Percentiles rank a stretch among this genome's conserved stretches.
phyloP scores from a whole-genome alignment of 768 basidiomycete genomes.

The Psilocybe subaeruginosa region DNA sequence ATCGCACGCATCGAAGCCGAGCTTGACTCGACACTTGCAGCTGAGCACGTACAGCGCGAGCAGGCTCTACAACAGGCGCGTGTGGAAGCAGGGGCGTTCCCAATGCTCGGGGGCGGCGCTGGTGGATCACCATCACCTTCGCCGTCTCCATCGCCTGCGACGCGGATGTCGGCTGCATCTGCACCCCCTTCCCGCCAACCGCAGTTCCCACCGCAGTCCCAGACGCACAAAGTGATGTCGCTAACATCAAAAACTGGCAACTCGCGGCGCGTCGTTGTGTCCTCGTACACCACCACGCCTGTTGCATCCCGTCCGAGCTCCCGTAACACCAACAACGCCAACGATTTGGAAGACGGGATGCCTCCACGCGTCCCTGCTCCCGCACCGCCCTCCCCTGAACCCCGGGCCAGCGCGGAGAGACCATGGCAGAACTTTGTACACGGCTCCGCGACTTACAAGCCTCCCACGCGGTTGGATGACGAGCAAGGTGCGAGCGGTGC shows the following conservation, averaged over 20 bases:
- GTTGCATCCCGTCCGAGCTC: constrained; percentile 37
- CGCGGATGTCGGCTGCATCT: constrained; percentile 7
- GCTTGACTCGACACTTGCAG: constrained; percentile 42
- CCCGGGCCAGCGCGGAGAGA: neutral
- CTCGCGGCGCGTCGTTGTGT: constrained; percentile 53
- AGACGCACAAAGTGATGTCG: constrained; percentile 63
- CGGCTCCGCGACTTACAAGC: constrained; percentile 38
- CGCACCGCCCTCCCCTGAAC: neutral
- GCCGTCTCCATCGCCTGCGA: constrained; percentile 7
- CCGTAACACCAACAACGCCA: constrained; percentile 25
- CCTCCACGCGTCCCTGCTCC: constrained; percentile 13
- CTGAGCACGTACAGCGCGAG: constrained; percentile 52
- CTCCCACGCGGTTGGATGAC: constrained; percentile 19
- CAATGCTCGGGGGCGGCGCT: constrained; percentile 40
- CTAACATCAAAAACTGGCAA: constrained; percentile 40
- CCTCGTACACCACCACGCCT: constrained; percentile 48
- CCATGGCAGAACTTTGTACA: constrained; percentile 41
- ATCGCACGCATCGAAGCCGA: constrained; percentile 45
- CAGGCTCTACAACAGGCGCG: constrained; percentile 50
- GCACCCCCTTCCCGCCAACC: constrained; percentile 18
- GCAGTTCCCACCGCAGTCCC: constrained; percentile 22
- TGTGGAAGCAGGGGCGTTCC: constrained; percentile 63
- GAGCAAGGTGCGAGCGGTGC: neutral
- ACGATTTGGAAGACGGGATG: constrained; percentile 33
- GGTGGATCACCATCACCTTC: neutral